Base-by-base conservation (phyloP, 306 rosid species). In the Morella rubra region DNA sequence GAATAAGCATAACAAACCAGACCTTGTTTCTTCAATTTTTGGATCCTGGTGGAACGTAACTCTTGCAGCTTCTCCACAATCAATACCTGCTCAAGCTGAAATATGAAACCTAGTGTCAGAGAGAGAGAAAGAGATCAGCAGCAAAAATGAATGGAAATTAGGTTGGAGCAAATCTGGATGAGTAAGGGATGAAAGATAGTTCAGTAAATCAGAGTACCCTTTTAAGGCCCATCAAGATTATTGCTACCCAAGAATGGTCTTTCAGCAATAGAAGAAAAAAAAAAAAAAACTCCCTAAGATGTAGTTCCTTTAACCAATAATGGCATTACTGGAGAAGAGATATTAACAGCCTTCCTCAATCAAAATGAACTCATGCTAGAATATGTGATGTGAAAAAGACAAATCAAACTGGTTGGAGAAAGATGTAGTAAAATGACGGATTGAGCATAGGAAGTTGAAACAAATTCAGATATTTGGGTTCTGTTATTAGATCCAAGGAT, bases 11-110 rank as follows among this genome's bases (percentile, higher is more conserved):
- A 71, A 44, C 61, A 5, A 14, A 61, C 15, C 67, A 47, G 32
- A 88, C 97, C 98, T 80, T 95, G 97, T 76, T 89, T 95, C 85
- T 92, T 92, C 95, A 95, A 79, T 69, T 89, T 95, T 44, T 90
- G 90, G 78, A 92, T 90, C 84, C 96, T 90, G 72, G 90, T 84
- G 64, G 95, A 87, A 24, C 92, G 96, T 73, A 94, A 82, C 78
- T 92, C 96, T 83, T 95, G 92, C 82, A 90, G 85, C 81, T 92
- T 95, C 85, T 95, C 98, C 87, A 89, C 96, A 18, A 90, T 80
- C 84, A 90, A 77, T 65, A 91, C 89, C 56, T 81, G 76, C 84
- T 95, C 98, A 76, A 95, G 93, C 98, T 95, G 88, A 64, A 72
- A 79, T 24, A 77, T 11, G 52, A 74, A 68, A 79, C 44, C 59